These are phyloP conservation scores for Colletotrichum lindemuthianum DNA, from an alignment of 2,329 filamentous ascomycete genomes.

Conservation along the genomic window DNA sequence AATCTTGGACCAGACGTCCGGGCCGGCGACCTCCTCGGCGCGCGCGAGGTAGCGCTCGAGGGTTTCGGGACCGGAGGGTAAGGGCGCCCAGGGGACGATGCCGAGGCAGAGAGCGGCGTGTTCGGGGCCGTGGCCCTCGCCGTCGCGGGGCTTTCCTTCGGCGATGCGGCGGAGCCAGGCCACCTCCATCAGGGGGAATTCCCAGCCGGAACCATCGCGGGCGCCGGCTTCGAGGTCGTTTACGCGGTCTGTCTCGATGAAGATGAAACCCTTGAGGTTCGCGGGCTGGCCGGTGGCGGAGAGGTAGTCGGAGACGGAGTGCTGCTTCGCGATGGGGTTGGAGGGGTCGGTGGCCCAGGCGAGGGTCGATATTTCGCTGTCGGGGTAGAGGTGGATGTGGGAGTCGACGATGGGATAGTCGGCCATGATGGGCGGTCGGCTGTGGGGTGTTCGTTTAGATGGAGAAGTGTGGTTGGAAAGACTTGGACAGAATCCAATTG, in stretches of 20 bases:
- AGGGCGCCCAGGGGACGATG: conserved; percentile 86
- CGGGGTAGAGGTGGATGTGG: conserved; percentile 89
- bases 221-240: conserved; percentile 62
- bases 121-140: conserved; percentile 65
- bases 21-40: conserved; percentile 70
- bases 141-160: conserved; percentile 64
- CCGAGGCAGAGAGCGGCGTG: conserved; percentile 70
- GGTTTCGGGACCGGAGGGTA: conserved; percentile 70
- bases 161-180: conserved; percentile 74
- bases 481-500: neutral
- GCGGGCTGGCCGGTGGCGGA: conserved; percentile 53
- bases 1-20: conserved; percentile 70
- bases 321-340: conserved; percentile 69
- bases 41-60: conserved; percentile 73
- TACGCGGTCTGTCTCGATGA: conserved; percentile 83
- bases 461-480: neutral
- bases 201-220: conserved; percentile 67
- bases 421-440: conserved; percentile 39
- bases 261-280: conserved; percentile 76
- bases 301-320: conserved; percentile 72
- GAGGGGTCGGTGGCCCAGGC: conserved; percentile 71
- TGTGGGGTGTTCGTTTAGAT: neutral
- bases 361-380: conserved; percentile 71
- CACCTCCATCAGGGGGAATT: conserved; percentile 76
- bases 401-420: conserved; percentile 80